These are phyloP conservation scores for Vitis labrusca DNA, from an alignment of 164 flowering plant species.

Conservation along the genomic window DNA sequence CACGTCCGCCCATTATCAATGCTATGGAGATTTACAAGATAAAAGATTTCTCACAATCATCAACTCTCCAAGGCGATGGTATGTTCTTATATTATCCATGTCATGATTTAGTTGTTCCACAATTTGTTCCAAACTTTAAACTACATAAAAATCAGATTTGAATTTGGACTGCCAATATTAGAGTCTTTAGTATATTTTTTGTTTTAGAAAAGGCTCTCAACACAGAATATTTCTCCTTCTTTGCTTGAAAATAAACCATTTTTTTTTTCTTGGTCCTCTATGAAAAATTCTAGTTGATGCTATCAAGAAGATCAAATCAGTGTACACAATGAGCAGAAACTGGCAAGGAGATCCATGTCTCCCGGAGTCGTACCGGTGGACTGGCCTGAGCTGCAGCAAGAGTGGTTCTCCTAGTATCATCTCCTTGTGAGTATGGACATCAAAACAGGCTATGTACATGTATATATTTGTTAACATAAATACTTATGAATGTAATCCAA, in stretches of 20 bases:
- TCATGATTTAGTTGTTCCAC: background rate
- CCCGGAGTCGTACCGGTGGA: slow-evolving; percentile 36
- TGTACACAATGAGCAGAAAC: slow-evolving; percentile 27
- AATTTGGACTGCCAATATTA: no score
- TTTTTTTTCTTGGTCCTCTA: no score
- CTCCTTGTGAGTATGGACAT: slow-evolving; percentile 33
- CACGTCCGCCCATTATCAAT: slow-evolving; percentile 50
- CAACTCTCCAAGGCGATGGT: no score
- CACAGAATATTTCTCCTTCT: background rate
- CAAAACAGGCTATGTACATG: no score
- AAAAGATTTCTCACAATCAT: no score
- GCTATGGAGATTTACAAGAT: slow-evolving; percentile 37
- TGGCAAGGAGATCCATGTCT: slow-evolving; percentile 61
- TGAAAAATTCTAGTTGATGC: slow-evolving; percentile 23
- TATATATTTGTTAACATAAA: no score
- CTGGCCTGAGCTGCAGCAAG: slow-evolving; percentile 37
- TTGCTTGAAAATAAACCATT: background rate
- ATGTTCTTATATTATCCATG: no score
- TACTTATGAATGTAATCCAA: background rate
- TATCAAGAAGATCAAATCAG: slow-evolving; percentile 25
- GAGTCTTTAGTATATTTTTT: no score
- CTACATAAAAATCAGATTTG: no score
- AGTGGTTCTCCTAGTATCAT: slow-evolving; percentile 27
- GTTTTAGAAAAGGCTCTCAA: no score
- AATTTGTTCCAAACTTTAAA: no score